These are phyloP conservation scores for Trametes maxima DNA, from an alignment of 768 basidiomycete species.

Conservation along the genomic window DNA sequence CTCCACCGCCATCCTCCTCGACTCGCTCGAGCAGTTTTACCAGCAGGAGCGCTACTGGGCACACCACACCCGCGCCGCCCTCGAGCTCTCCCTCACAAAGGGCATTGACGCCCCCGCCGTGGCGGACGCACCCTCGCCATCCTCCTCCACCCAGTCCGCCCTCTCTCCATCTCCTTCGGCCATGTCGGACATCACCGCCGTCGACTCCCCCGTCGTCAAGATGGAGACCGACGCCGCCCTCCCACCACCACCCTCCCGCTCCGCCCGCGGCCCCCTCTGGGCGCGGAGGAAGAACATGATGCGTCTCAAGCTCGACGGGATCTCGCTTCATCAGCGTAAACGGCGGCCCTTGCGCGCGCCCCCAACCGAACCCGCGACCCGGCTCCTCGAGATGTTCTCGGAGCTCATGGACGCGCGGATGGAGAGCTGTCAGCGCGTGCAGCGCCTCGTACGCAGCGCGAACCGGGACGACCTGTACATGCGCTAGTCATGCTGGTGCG, in stretches of 20 bases:
- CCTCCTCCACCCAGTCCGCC: conserved; percentile 20
- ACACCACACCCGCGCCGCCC: conserved; percentile 60
- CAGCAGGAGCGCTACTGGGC: conserved; percentile 75
- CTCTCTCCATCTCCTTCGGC: conserved; percentile 28
- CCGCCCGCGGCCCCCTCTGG: conserved; percentile 45
- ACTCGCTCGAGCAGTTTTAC: conserved; percentile 67
- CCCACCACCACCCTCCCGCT: conserved; percentile 20
- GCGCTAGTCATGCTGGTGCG: conserved; percentile 19
- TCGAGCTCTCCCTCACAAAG: conserved; percentile 50
- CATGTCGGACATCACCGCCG: conserved; percentile 18
- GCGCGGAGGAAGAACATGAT: conserved; percentile 60
- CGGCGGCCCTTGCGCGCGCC: conserved; percentile 32
- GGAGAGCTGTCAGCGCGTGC: conserved; percentile 73
- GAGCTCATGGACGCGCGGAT: conserved; percentile 73
- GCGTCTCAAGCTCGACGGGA: conserved; percentile 52
- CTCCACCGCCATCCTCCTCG: conserved; percentile 57
- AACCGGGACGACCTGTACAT: conserved; percentile 22
- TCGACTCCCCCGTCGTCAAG: conserved; percentile 31
- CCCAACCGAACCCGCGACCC: conserved; percentile 45
- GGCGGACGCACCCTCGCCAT: conserved; percentile 22
- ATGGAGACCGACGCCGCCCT: conserved; percentile 34
- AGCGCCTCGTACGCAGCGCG: conserved; percentile 49
- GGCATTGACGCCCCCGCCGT: conserved; percentile 33
- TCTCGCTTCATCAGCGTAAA: conserved; percentile 37
- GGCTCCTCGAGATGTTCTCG: conserved; percentile 67